phyloP scores from a whole-genome alignment of 2,329 filamentous ascomycete genomes.

The Alternaria sp. region DNA sequence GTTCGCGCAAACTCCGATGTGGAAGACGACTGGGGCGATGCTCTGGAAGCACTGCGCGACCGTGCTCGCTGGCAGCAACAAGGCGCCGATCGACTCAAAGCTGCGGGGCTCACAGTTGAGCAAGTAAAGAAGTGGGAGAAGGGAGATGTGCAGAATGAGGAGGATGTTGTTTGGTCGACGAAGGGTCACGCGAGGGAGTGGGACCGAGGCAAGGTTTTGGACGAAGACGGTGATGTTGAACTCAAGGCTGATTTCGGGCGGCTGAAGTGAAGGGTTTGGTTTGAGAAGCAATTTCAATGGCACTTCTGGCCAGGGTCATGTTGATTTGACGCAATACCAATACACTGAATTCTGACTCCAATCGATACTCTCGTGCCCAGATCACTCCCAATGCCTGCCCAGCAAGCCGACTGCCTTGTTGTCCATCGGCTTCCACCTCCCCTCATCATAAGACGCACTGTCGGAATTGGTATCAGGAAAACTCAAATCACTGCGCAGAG shows the following conservation, averaged over 20 bases:
- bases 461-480: background rate
- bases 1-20: constrained; percentile 59
- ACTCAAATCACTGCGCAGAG: background rate
- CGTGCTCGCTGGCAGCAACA: constrained; percentile 79
- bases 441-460: background rate
- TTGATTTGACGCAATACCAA: background rate
- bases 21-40: constrained; percentile 78
- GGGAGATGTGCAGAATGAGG: constrained; percentile 67
- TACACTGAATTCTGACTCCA: background rate
- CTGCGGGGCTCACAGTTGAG: constrained; percentile 79
- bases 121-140: constrained; percentile 77
- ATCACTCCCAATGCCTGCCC: constrained; percentile 7
- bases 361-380: background rate
- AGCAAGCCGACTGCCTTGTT: background rate
- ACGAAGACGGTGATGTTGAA: constrained; percentile 63
- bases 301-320: background rate
- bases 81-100: constrained; percentile 77
- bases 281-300: background rate
- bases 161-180: constrained; percentile 76
- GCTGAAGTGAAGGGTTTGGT: constrained; percentile 29
- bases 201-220: constrained; percentile 70
- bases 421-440: background rate
- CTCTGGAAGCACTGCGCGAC: constrained; percentile 79
- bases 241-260: constrained; percentile 61
- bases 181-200: constrained; percentile 72